Base-by-base conservation (phyloP, 164 flowering plant genomes). In the Aristolochia fimbriata region DNA sequence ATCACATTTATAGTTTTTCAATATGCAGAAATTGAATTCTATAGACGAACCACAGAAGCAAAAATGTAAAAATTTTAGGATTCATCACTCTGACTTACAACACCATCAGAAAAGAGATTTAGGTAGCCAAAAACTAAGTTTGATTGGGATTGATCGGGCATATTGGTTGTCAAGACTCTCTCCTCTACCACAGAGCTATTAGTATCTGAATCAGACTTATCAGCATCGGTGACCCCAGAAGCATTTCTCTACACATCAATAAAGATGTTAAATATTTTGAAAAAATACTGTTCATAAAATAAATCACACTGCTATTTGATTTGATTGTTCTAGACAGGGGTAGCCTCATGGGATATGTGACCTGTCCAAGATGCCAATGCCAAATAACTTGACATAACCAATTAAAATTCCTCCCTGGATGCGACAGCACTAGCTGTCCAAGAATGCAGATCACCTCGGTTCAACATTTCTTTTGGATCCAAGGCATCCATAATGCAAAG, bases 71-170 rank as follows among this genome's bases (percentile, higher is more conserved):
- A 20, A 20, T 6, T 6, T 37, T 37, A 5, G 4, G 43, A 37
- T 56, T 20, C 31, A 65, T 2, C 31, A 60, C 47, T 60, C 66
- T 65, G 61, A 78, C 89, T 81, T 81, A 93, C 99, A 73, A 93
- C 95, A 70, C 97, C 99, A 80, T 90, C 99, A 65, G 97, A 93
- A 67, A 93, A 84, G 67, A 93, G 95, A 72, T 90, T 93, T 62
- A 93, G 83, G 75, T 90, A 93, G 64, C 99, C 99, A 78, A 93
- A 90, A 57, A 93, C 95, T 47, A 86, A 79, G 76, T 72, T 90
- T 64, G 95, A 84, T 45, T 84, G 61, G 19, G 81, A 64, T 24
- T 60, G 60, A 55, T 66, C 59, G 55, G 72, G 68, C 58, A 64
- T 76, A 57, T 73, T 57, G 30, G 65, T 73, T 12, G 54, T 51